Conservation (phyloP, 306 rosid genomes). For the Quercus alba region DNA sequence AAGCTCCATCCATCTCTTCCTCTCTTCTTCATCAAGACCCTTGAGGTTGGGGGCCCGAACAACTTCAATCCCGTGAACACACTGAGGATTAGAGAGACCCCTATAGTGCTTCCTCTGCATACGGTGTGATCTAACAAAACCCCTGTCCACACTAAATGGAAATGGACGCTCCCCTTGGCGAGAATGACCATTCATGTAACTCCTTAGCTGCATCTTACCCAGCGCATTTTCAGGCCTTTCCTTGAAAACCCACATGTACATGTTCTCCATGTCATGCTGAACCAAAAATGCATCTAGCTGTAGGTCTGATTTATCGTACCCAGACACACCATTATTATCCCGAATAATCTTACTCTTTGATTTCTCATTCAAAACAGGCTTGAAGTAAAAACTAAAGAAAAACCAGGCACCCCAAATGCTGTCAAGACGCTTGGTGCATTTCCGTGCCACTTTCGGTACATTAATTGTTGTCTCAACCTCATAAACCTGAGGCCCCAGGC, state of each 20-base stretch:
- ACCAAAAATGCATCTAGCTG: conserved; percentile 66
- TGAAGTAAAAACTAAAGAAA: conserved; percentile 58
- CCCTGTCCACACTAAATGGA: conserved; percentile 57
- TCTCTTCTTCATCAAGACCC: conserved; percentile 50
- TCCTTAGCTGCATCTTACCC: conserved; percentile 70
- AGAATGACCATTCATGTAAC: conserved; percentile 69
- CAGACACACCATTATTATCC: conserved; percentile 47
- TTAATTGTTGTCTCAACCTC: conserved; percentile 43
- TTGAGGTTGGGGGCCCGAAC: conserved; percentile 52
- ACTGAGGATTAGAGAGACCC: conserved; percentile 64
- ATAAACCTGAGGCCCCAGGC: conserved; percentile 46
- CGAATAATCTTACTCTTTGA: conserved; percentile 41
- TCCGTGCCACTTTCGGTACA: conserved; percentile 47
- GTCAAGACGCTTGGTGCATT: conserved; percentile 51
- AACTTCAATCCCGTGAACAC: conserved; percentile 61
- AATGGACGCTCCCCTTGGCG: conserved; percentile 63
- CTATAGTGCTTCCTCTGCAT: conserved; percentile 72
- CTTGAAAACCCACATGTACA: conserved; percentile 77
- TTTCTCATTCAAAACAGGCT: conserved; percentile 53
- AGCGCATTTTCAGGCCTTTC: conserved; percentile 61
- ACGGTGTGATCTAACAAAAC: conserved; percentile 62
- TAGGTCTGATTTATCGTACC: conserved; percentile 48
- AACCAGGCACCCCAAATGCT: conserved; percentile 68
- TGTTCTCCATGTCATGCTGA: conserved; percentile 70
- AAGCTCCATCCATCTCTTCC: conserved; percentile 59